These are phyloP conservation scores for Podaxis mareebaensis DNA, from an alignment of 768 basidiomycete genomes.

Conservation along the genomic window DNA sequence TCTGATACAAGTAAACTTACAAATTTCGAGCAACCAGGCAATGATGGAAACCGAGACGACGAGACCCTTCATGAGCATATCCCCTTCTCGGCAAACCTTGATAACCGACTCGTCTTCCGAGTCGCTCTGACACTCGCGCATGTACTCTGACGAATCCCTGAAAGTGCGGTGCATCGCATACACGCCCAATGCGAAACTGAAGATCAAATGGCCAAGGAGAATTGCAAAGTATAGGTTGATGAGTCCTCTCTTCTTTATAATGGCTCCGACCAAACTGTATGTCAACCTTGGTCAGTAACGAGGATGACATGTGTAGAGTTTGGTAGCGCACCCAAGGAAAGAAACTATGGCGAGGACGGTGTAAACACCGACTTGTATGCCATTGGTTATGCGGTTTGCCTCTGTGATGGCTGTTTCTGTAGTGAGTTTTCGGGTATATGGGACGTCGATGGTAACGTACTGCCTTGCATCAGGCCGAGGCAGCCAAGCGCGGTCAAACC, in stretches of 20 bases:
- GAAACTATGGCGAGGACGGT: constrained; percentile 43
- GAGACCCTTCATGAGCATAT: constrained; percentile 41
- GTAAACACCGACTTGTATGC: constrained; percentile 44
- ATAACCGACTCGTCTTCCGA: constrained; percentile 29
- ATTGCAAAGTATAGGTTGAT: constrained; percentile 44
- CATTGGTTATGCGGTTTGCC: constrained; percentile 39
- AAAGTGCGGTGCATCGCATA: constrained; percentile 47
- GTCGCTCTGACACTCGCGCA: constrained; percentile 36
- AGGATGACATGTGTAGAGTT: neutral
- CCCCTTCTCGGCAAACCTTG: constrained; percentile 38
- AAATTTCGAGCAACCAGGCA: constrained; percentile 49
- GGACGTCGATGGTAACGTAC: constrained; percentile 21
- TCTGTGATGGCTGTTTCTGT: constrained; percentile 20
- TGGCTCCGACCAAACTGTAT: constrained; percentile 43
- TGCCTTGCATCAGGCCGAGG: constrained; percentile 32
- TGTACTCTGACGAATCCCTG: constrained; percentile 38
- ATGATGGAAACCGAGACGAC: constrained; percentile 42
- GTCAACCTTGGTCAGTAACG: neutral
- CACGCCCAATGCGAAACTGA: constrained; percentile 44
- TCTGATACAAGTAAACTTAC: constrained; percentile 30
- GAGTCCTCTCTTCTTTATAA: constrained; percentile 37
- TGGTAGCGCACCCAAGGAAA: constrained; percentile 39
- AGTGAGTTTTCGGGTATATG: constrained; percentile 1
- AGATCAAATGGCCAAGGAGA: constrained; percentile 42
- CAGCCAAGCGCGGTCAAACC: constrained; percentile 39